Base-by-base conservation (phyloP, 2,329 filamentous ascomycete species). In the Aspergillus sp. region DNA sequence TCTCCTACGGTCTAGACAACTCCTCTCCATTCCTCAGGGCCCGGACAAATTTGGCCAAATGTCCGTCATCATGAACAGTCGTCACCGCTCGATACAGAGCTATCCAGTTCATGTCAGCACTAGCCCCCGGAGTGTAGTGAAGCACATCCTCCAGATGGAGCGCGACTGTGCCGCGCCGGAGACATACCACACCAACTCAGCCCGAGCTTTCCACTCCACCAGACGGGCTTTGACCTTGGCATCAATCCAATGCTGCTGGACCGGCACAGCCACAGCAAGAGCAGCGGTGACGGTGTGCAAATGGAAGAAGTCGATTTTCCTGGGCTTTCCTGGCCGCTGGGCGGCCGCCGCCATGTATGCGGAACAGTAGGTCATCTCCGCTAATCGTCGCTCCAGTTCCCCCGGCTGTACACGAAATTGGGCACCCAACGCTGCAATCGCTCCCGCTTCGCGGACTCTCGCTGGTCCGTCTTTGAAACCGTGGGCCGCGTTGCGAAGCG, bases 301-400 rank as follows among this genome's bases (percentile, higher is more conserved):
- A 21, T 43, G 25, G n/a, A 34, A 52, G 21, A 48, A 52, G 34
- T 52, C 50, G 20, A 52, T 32, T 19, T 52, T 52, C 3, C 36
- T 20, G 17, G 34, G 14, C 38, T 48, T 47, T 7, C 36, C 36
- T 7, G 50, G 50, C 3, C 21, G 21, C 44, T 52, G 45, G 2
- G 50, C 50, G n/a, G 50, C 44, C 9, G 34, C 50, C 14, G 36
- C 13, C 5, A 41, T 9, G 19, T 36, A 50, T 10, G 31, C 48
- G 16, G 40, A 29, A 9, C 7, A 16, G 36, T 17, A 45, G n/a
- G 23, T 14, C 48, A 50, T 50, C n/a, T 50, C 48, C 3, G 41
- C 48, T 5, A 29, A 13, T 14, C 19, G 23, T 13, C 41, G 41
- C 10, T 41, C 16, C 20, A 48, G 20, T 5, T 40, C 10, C 31